Evolutionary conservation across 331 rosid genomes (phyloP).

Genomic region (Telfairia occidentalis): DNA sequence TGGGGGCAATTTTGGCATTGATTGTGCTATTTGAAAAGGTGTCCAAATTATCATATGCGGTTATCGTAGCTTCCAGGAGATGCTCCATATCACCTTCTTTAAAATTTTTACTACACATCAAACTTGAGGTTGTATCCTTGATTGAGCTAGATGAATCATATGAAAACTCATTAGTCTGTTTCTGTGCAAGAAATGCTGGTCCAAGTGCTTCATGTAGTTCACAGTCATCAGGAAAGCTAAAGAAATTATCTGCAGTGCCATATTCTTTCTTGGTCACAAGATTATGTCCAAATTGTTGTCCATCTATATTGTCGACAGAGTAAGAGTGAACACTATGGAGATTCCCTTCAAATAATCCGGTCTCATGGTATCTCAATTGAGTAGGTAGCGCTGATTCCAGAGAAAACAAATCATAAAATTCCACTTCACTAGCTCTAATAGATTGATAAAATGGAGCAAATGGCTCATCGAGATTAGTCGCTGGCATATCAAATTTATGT

Average conservation of each 20-base stretch:
- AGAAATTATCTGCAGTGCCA: slow-evolving; percentile 17
- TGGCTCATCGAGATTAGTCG: slow-evolving; percentile 6
- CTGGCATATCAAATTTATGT: slow-evolving; percentile 20
- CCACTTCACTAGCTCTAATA: slow-evolving; percentile 14
- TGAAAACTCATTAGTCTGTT: slow-evolving; percentile 19
- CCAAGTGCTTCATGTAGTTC: slow-evolving; percentile 60
- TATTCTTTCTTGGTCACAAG: slow-evolving; percentile 9
- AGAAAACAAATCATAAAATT: slow-evolving; percentile 21
- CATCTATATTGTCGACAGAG: slow-evolving; percentile 16
- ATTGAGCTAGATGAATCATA: slow-evolving; percentile 15
- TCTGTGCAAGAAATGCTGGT: slow-evolving; percentile 20
- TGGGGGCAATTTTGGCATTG: slow-evolving; percentile 18
- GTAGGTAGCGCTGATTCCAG: slow-evolving; percentile 20
- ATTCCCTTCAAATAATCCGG: slow-evolving; percentile 34
- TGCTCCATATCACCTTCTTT: slow-evolving; percentile 21
- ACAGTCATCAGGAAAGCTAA: slow-evolving; percentile 33
- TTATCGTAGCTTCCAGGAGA: slow-evolving; percentile 32
- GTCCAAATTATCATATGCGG: slow-evolving; percentile 27
- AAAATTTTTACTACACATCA: slow-evolving; percentile 21
- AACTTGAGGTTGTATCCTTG: slow-evolving; percentile 29
- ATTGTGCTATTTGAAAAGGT: slow-evolving; percentile 23
- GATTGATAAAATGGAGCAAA: slow-evolving; percentile 17
- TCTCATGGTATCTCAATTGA: slow-evolving; percentile 15
- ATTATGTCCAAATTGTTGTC: slow-evolving; percentile 24
- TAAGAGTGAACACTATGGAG: slow-evolving; percentile 20